phyloP scores from a whole-genome alignment of 306 rosid genomes.

The Glycine tomentella region DNA sequence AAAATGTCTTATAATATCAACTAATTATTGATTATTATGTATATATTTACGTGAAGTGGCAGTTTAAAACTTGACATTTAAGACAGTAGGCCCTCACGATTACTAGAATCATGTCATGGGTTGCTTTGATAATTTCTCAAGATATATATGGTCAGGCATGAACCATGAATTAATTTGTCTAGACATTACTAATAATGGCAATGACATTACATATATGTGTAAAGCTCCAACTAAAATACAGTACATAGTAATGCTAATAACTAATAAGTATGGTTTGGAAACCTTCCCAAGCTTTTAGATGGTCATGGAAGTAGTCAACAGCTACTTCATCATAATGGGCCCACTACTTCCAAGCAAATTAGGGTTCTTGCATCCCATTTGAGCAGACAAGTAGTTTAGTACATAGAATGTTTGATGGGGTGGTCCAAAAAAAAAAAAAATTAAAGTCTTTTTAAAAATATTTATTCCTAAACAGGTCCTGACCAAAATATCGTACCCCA shows the following conservation, averaged over 20 bases:
- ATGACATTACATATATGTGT: neutral
- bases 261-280: slow-evolving; percentile 25
- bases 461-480: neutral
- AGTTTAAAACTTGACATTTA: slow-evolving; percentile 29
- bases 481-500: neutral
- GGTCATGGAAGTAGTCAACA: too few relatives aligned
- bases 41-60: neutral
- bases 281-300: too few relatives aligned
- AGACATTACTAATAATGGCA: slow-evolving; percentile 35
- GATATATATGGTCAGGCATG: neutral
- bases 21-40: slow-evolving; percentile 42
- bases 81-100: slow-evolving; percentile 24
- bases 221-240: neutral
- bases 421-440: neutral
- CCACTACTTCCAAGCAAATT: neutral
- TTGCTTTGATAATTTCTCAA: slow-evolving; percentile 22
- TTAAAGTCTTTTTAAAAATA: neutral
- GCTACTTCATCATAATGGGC: too few relatives aligned
- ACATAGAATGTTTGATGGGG: neutral
- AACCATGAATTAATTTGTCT: neutral
- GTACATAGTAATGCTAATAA: neutral
- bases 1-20: neutral
- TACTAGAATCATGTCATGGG: slow-evolving; percentile 35
- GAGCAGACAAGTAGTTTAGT: neutral
- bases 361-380: slow-evolving; percentile 4